phyloP scores from a whole-genome alignment of 1,139 yeast genomes.

The Debaryomycetaceae sp. region DNA sequence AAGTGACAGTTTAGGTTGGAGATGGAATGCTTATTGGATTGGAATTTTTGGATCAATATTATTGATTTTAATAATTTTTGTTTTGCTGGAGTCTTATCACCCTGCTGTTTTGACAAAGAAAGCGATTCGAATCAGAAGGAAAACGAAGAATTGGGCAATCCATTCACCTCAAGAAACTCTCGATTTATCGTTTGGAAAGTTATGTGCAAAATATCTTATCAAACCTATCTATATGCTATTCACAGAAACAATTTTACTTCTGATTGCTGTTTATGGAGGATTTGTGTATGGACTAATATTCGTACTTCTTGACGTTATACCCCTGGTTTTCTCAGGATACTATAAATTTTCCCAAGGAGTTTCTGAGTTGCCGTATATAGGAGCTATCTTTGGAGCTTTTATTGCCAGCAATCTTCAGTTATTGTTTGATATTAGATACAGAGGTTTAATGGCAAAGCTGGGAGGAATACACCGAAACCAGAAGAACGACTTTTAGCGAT shows the following conservation, averaged over 20 bases:
- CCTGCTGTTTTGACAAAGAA: conserved; percentile 50
- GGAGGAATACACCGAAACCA: conserved; percentile 46
- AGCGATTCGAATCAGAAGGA: conserved; percentile 57
- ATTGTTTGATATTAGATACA: conserved; percentile 3
- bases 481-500: conserved; percentile 68
- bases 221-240: conserved; percentile 48
- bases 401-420: no score
- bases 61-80: conserved; percentile 24
- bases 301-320: conserved; percentile 66
- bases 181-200: conserved; percentile 57
- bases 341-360: conserved; percentile 50
- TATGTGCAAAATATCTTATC: conserved; percentile 62
- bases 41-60: conserved; percentile 48
- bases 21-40: conserved; percentile 56
- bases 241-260: conserved; percentile 62
- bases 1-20: conserved; percentile 44
- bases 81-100: conserved; percentile 49
- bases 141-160: conserved; percentile 70
- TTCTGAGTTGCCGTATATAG: conserved; percentile 51
- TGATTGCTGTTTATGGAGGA: conserved; percentile 65
- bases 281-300: conserved; percentile 70
- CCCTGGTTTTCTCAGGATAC: conserved; percentile 56
- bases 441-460: neutral
- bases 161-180: conserved; percentile 80
- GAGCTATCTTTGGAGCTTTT: no score